These are phyloP conservation scores for Trichoderma virens DNA, from an alignment of 495 filamentous ascomycete genomes.

Conservation along the genomic window DNA sequence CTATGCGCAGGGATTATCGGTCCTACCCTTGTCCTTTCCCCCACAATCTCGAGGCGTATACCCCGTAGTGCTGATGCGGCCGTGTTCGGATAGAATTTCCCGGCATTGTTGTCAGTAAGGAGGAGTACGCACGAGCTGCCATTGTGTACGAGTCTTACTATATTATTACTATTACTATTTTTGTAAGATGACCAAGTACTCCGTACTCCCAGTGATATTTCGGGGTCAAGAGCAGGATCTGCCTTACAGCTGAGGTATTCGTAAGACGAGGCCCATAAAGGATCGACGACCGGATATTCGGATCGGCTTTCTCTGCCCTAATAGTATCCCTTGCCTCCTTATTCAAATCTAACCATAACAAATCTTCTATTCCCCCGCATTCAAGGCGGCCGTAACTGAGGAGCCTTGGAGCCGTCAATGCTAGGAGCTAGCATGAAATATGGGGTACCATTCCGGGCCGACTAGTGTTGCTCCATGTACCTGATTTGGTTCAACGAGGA, in stretches of 20 bases:
- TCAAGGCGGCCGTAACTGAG: background rate
- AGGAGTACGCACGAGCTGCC: background rate
- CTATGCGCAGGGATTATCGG: background rate
- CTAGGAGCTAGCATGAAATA: background rate
- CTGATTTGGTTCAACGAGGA: background rate
- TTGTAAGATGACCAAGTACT: too few relatives aligned
- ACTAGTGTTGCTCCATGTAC: background rate
- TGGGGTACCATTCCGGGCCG: background rate
- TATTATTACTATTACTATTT: too few relatives aligned
- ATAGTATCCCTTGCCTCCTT: background rate
- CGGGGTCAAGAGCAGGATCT: background rate
- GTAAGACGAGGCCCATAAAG: background rate
- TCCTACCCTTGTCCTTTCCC: conserved; percentile 2
- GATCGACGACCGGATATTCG: background rate
- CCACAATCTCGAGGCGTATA: background rate
- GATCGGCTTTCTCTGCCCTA: background rate
- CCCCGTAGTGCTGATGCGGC: background rate
- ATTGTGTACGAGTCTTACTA: background rate
- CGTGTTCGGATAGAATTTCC: background rate
- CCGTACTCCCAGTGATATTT: too few relatives aligned
- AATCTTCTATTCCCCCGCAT: background rate
- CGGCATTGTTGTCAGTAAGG: background rate
- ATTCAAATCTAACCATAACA: background rate
- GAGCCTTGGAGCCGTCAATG: background rate
- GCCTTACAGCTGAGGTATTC: background rate